Evolutionary conservation across 148 eudicot species (phyloP).

Genomic region (Arctostaphylos glauca): DNA sequence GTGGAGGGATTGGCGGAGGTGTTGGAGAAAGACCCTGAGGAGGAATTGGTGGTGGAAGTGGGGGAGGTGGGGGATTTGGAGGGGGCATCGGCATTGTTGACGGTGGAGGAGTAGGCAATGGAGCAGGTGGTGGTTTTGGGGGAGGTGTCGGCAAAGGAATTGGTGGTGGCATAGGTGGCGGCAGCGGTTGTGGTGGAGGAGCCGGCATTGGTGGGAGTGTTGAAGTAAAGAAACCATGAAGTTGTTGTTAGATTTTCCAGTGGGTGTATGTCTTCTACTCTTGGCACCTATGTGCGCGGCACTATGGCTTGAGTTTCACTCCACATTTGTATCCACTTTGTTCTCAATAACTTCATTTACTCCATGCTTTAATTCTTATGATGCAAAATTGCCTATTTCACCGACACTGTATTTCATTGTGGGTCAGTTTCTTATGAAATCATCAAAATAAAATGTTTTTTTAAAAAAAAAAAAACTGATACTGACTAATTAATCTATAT

Average conservation of each 20-base stretch:
- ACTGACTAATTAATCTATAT: not conserved
- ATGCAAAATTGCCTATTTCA: conserved; percentile 1
- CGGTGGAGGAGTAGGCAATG: not conserved
- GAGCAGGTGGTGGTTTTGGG: not conserved
- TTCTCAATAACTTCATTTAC: not conserved
- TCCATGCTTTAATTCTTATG: not conserved
- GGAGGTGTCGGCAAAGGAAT: conserved; percentile 1
- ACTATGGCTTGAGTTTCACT: not conserved
- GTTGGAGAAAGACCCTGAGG: not conserved
- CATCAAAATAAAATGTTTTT: too few relatives aligned
- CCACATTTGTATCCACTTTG: not conserved
- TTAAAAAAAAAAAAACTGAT: too few relatives aligned
- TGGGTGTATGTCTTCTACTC: not conserved
- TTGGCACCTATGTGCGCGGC: not conserved
- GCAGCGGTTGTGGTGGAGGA: not conserved
- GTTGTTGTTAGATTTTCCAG: not conserved
- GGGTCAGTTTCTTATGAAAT: not conserved
- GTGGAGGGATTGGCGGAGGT: not conserved
- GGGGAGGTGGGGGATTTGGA: not conserved
- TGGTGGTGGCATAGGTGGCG: not conserved
- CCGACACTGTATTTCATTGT: not conserved
- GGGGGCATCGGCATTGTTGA: not conserved
- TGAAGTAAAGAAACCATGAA: conserved; percentile 11
- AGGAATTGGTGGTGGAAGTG: not conserved
- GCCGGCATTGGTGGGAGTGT: conserved; percentile 13